Evolutionary conservation across 2,329 filamentous ascomycete genomes (phyloP).

Genomic region (Cadophora sp.): DNA sequence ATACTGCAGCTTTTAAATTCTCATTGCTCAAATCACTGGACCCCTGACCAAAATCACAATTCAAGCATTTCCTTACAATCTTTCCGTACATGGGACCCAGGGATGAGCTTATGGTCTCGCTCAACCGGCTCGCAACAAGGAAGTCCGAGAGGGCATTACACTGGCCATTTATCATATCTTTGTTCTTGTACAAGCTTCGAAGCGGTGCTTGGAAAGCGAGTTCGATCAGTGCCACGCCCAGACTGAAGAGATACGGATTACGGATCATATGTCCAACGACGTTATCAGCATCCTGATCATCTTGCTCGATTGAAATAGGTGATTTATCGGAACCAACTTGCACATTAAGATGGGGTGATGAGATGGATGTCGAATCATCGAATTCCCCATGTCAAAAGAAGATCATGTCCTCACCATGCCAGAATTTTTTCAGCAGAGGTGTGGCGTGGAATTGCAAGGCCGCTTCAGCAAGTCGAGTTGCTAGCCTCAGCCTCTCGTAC

Average conservation of each 20-base stretch:
- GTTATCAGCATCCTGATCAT: neutral
- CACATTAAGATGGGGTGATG: neutral
- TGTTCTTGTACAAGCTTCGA: conserved; percentile 14
- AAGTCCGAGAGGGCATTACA: neutral
- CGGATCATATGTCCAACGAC: conserved; percentile 3
- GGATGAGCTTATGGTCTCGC: neutral
- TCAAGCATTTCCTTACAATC: conserved; percentile 27
- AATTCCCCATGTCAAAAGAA: conserved; percentile 17
- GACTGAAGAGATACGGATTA: conserved; percentile 29
- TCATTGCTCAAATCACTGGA: conserved; percentile 25
- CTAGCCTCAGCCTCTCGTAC: conserved; percentile 28
- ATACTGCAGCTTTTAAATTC: conserved; percentile 24
- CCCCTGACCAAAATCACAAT: conserved; percentile 30
- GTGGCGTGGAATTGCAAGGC: conserved; percentile 30
- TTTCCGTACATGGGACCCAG: conserved; percentile 24
- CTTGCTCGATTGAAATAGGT: neutral
- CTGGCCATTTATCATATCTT: neutral
- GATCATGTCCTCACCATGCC: conserved; percentile 26
- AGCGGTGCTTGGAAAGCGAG: conserved; percentile 28
- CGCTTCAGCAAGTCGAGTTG: conserved; percentile 25
- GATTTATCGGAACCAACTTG: neutral
- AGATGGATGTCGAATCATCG: conserved; percentile 1
- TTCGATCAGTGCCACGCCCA: conserved; percentile 28
- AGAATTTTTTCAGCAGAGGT: conserved; percentile 23
- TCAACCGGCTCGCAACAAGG: neutral